A percentile compares a stretch with the other conserved stretches of the same genome.
These are phyloP conservation scores for Ligustrum vulgare DNA, from an alignment of 257 asterid species.

Conservation along the genomic window DNA sequence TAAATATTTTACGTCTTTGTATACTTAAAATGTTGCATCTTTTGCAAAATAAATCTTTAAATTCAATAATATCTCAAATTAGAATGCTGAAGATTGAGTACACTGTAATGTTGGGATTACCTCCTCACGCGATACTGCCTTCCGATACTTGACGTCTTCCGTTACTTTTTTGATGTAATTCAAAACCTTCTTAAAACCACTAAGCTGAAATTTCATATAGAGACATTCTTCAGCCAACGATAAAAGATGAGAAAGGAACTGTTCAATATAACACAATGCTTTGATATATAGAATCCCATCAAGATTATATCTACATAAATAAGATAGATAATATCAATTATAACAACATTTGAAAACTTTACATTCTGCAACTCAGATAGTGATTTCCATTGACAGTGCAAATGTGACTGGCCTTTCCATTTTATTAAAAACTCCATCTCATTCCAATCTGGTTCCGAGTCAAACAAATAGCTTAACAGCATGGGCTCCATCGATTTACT, in stretches of 20 bases:
- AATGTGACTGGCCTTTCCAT: slow-evolving; percentile 98
- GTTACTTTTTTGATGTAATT: slow-evolving; percentile 84
- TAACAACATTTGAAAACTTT: slow-evolving; percentile 34
- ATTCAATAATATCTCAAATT: background rate
- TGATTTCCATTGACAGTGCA: slow-evolving; percentile 97
- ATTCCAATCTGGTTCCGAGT: slow-evolving; percentile 83
- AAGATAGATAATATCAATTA: slow-evolving; percentile 6
- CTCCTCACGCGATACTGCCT: slow-evolving; percentile 91
- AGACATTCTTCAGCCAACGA: slow-evolving; percentile 20
- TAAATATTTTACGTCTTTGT: background rate
- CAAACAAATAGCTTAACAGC: slow-evolving; percentile 73
- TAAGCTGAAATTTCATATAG: slow-evolving; percentile 69
- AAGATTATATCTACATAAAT: slow-evolving; percentile 1
- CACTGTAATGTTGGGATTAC: slow-evolving; percentile 38
- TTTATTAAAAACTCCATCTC: slow-evolving; percentile 85
- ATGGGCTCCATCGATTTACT: slow-evolving; percentile 72
- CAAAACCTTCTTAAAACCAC: slow-evolving; percentile 98
- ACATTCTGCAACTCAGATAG: slow-evolving; percentile 90
- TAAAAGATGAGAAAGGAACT: background rate
- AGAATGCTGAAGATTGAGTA: slow-evolving; percentile 10
- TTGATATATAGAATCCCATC: slow-evolving; percentile 10
- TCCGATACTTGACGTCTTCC: slow-evolving; percentile 88
- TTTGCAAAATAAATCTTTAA: background rate
- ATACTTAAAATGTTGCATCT: background rate
- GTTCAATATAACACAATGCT: slow-evolving; percentile 8